Conservation (phyloP, 2,329 filamentous ascomycete species). For the Trichoderma atrobrunneum region DNA sequence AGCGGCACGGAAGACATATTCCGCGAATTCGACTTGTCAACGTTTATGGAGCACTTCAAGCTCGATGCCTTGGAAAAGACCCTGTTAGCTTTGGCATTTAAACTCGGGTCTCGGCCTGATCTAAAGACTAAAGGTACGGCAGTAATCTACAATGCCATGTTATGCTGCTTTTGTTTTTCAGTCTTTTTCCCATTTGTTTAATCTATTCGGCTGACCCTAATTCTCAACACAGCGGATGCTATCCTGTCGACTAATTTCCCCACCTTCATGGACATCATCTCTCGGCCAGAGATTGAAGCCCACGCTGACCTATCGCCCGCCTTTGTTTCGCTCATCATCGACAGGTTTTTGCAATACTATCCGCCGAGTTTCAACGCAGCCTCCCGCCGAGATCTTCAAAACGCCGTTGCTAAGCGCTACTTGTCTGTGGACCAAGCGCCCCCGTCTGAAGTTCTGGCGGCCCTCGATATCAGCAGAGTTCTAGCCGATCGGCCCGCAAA, state of each 20-base stretch:
- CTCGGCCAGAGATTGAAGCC: conserved; percentile 59
- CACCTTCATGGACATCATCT: conserved; percentile 74
- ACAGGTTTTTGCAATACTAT: conserved; percentile 82
- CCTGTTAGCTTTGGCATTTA: conserved; percentile 84
- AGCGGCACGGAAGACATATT: conserved; percentile 89
- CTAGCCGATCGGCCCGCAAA: conserved; percentile 58
- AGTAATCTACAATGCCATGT: background rate
- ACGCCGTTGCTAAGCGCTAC: conserved; percentile 68
- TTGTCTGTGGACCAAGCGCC: conserved; percentile 59
- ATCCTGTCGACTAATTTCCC: conserved; percentile 78
- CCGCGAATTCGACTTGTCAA: conserved; percentile 91
- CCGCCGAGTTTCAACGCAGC: conserved; percentile 80
- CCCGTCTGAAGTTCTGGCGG: conserved; percentile 68
- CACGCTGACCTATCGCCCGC: conserved; percentile 64
- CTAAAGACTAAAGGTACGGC: conserved; percentile 79
- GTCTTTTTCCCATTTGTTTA: no score
- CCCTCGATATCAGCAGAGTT: conserved; percentile 66
- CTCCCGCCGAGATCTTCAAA: conserved; percentile 65
- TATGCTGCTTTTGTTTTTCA: background rate
- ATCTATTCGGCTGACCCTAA: background rate
- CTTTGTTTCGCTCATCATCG: conserved; percentile 76
- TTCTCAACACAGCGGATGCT: conserved; percentile 67
- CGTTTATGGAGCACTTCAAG: conserved; percentile 95
- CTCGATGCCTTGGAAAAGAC: conserved; percentile 86
- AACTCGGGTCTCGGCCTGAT: conserved; percentile 74